Percentiles rank a stretch among this genome's conserved stretches.
Conservation (phyloP, 2,329 filamentous ascomycete species). For the Claviceps spartinae region DNA sequence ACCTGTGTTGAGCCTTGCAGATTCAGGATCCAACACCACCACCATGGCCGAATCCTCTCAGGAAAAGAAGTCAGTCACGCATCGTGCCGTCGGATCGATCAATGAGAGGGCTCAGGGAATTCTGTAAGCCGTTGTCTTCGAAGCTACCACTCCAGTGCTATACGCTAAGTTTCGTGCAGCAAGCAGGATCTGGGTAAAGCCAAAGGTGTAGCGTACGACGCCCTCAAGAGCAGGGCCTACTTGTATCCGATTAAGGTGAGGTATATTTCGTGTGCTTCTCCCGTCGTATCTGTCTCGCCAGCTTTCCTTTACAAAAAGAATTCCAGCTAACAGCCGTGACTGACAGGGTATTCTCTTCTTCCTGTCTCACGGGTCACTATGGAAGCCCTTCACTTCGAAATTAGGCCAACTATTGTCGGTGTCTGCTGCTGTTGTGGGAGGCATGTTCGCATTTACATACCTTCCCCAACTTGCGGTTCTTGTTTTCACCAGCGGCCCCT, state of each 20-base stretch:
- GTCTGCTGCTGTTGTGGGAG: slow-evolving; percentile 55
- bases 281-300: too few relatives aligned
- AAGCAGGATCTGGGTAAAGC: slow-evolving; percentile 60
- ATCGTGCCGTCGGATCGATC: slow-evolving; percentile 25
- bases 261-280: too few relatives aligned
- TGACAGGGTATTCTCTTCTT: slow-evolving; percentile 46
- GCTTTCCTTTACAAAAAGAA: too few relatives aligned
- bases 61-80: slow-evolving; percentile 12
- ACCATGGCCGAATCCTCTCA: slow-evolving; percentile 8
- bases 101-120: slow-evolving; percentile 36
- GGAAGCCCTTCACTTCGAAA: slow-evolving; percentile 43
- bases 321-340: background rate
- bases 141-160: background rate
- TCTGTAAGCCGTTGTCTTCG: slow-evolving; percentile 21
- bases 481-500: slow-evolving; percentile 70
- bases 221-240: slow-evolving; percentile 64
- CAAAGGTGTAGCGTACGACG: slow-evolving; percentile 49
- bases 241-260: slow-evolving; percentile 66
- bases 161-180: slow-evolving; percentile 18
- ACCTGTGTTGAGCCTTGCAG: background rate
- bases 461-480: slow-evolving; percentile 71
- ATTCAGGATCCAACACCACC: background rate
- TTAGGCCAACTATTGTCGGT: slow-evolving; percentile 52
- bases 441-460: slow-evolving; percentile 85
- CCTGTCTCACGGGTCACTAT: slow-evolving; percentile 38